These are phyloP conservation scores for Ascochyta viciae-villosae DNA, from an alignment of 2,329 filamentous ascomycete genomes.

Conservation along the genomic window DNA sequence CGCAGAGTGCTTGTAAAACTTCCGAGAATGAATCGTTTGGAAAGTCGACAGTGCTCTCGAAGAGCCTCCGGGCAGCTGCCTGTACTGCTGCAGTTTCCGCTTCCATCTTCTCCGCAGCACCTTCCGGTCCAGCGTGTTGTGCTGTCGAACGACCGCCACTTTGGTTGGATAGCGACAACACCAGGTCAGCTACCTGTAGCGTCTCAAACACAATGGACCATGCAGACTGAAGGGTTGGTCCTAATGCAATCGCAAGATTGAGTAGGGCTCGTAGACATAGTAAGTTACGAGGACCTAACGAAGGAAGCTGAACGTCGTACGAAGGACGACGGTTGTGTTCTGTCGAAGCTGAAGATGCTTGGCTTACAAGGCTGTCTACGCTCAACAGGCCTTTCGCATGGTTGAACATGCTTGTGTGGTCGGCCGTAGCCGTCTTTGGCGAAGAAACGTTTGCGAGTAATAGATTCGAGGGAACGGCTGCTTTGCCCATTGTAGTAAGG, in stretches of 20 bases:
- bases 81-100: slow-evolving; percentile 88
- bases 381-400: slow-evolving; percentile 77
- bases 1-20: slow-evolving; percentile 77
- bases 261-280: slow-evolving; percentile 87
- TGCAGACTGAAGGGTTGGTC: slow-evolving; percentile 81
- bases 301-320: slow-evolving; percentile 54
- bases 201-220: slow-evolving; percentile 95
- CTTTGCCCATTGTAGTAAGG: slow-evolving; percentile 90
- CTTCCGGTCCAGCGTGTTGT: slow-evolving; percentile 32
- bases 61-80: slow-evolving; percentile 80
- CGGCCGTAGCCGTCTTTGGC: slow-evolving; percentile 52
- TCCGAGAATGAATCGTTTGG: slow-evolving; percentile 81
- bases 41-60: slow-evolving; percentile 93
- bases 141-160: slow-evolving; percentile 27
- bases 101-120: slow-evolving; percentile 59
- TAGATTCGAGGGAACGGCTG: slow-evolving; percentile 83
- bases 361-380: slow-evolving; percentile 72
- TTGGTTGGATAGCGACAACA: slow-evolving; percentile 64
- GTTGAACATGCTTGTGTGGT: slow-evolving; percentile 67
- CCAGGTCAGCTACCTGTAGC: slow-evolving; percentile 88
- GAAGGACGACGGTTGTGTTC: slow-evolving; percentile 69
- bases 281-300: slow-evolving; percentile 86
- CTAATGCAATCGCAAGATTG: slow-evolving; percentile 94
- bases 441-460: slow-evolving; percentile 50
- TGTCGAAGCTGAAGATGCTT: slow-evolving; percentile 57